These are phyloP conservation scores for Fusarium sp. DNA, from an alignment of 2,329 filamentous ascomycete species.

Conservation along the genomic window DNA sequence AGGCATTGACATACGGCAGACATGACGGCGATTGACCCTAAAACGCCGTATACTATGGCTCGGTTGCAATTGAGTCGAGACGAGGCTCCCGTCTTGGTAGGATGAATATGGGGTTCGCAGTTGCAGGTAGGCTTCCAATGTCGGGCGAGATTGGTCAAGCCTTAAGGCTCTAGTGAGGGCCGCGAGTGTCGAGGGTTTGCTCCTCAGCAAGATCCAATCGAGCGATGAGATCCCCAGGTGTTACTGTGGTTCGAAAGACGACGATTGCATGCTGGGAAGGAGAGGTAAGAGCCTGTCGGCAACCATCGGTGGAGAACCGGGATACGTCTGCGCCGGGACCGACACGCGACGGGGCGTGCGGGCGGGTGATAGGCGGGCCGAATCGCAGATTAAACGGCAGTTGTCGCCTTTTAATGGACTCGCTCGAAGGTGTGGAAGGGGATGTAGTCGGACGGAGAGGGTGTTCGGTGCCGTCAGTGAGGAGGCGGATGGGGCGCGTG, in stretches of 20 bases:
- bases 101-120: constrained; percentile 25
- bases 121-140: constrained; percentile 28
- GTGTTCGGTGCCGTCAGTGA: constrained; percentile 28
- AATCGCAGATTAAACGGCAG: constrained; percentile 20
- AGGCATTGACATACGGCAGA: constrained; percentile 43
- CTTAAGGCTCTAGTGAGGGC: constrained; percentile 1
- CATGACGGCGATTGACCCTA: constrained; percentile 38
- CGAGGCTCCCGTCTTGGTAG: constrained; percentile 29
- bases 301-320: constrained; percentile 41
- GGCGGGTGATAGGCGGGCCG: constrained; percentile 21
- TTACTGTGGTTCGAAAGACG: constrained; percentile 27
- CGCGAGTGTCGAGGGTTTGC: background rate
- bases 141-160: constrained; percentile 26
- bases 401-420: constrained; percentile 23
- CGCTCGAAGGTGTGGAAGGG: constrained; percentile 12
- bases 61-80: constrained; percentile 40
- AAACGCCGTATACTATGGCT: constrained; percentile 13
- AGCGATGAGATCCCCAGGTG: constrained; percentile 21
- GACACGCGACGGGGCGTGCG: constrained; percentile 34
- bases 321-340: constrained; percentile 34
- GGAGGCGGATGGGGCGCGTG: constrained; percentile 40
- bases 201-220: constrained; percentile 4
- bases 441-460: constrained; percentile 21
- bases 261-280: constrained; percentile 36
- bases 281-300: constrained; percentile 30